Evolutionary conservation across 371 early-diverging fungal species (phyloP).

Genomic region (Syncephalastrum contaminatum): DNA sequence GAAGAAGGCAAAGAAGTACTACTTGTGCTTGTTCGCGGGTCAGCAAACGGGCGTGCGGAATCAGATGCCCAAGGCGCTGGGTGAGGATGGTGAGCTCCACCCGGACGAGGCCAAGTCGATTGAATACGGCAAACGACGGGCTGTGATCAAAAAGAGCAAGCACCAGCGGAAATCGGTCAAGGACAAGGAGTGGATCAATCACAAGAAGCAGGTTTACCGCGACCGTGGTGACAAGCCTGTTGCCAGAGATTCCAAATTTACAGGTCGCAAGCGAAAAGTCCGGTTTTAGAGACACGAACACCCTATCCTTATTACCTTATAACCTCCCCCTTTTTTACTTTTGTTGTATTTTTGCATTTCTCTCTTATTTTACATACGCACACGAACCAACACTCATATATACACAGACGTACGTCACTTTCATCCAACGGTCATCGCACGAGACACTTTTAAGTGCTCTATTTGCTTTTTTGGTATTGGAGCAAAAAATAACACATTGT

Average conservation of each 20-base stretch:
- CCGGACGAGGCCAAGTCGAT: slow-evolving; percentile 46
- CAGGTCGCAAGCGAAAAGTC: slow-evolving; percentile 89
- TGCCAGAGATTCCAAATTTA: slow-evolving; percentile 93
- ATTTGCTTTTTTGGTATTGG: neutral
- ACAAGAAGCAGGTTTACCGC: slow-evolving; percentile 89
- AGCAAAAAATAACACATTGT: too few species aligned
- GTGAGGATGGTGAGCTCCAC: slow-evolving; percentile 69
- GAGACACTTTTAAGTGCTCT: neutral
- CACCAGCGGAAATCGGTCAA: slow-evolving; percentile 65
- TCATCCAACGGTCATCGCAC: too few species aligned
- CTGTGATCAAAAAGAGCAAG: slow-evolving; percentile 40
- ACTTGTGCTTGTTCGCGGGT: slow-evolving; percentile 94
- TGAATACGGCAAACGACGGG: slow-evolving; percentile 36
- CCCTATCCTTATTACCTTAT: slow-evolving; percentile 8
- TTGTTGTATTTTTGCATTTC: slow-evolving; percentile 1
- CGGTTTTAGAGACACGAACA: slow-evolving; percentile 60
- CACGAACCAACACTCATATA: slow-evolving; percentile 5
- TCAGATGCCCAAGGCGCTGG: slow-evolving; percentile 75
- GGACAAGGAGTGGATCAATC: slow-evolving; percentile 88
- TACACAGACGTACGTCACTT: neutral
- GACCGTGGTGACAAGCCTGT: slow-evolving; percentile 81
- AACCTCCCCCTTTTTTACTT: slow-evolving; percentile 5
- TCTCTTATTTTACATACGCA: slow-evolving; percentile 5
- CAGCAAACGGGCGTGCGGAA: slow-evolving; percentile 59
- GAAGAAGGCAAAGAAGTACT: slow-evolving; percentile 96